Percentiles rank a stretch among this genome's conserved stretches.
phyloP scores from a whole-genome alignment of 1,284 basidiomycete species.

The Trametes hirsuta region DNA sequence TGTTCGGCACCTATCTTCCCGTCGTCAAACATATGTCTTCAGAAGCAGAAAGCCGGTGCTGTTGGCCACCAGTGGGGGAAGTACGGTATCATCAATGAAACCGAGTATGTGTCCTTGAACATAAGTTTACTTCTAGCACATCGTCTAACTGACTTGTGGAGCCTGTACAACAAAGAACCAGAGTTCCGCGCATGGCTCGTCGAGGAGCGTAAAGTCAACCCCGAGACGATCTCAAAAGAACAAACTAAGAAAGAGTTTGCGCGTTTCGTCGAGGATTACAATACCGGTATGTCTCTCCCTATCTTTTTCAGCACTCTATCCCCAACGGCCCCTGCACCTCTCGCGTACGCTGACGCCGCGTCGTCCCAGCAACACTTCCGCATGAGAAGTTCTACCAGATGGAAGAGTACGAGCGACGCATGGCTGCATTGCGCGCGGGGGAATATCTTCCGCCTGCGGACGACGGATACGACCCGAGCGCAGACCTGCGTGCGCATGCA shows the following conservation, averaged over 20 bases:
- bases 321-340: neutral
- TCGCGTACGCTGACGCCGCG: slow-evolving; percentile 7
- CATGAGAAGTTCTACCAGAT: slow-evolving; percentile 94
- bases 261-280: slow-evolving; percentile 82
- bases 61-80: slow-evolving; percentile 81
- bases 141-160: slow-evolving; percentile 31
- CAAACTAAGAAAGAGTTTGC: slow-evolving; percentile 84
- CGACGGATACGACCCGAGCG: slow-evolving; percentile 75
- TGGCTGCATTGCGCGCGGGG: slow-evolving; percentile 80
- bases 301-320: neutral
- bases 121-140: neutral
- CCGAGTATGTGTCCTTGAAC: slow-evolving; percentile 62
- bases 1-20: neutral
- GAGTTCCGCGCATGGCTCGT: slow-evolving; percentile 91
- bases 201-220: slow-evolving; percentile 87
- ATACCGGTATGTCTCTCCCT: slow-evolving; percentile 67
- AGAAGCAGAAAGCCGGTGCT: slow-evolving; percentile 62
- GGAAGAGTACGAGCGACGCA: slow-evolving; percentile 76
- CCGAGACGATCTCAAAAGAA: slow-evolving; percentile 83
- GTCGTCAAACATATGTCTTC: slow-evolving; percentile 17
- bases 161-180: slow-evolving; percentile 76
- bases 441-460: slow-evolving; percentile 72
- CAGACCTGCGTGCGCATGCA: slow-evolving; percentile 77
- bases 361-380: slow-evolving; percentile 72
- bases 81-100: slow-evolving; percentile 82